Evolutionary conservation across 2,329 filamentous ascomycete genomes (phyloP).

Genomic region (Rhynchosporium secalis): DNA sequence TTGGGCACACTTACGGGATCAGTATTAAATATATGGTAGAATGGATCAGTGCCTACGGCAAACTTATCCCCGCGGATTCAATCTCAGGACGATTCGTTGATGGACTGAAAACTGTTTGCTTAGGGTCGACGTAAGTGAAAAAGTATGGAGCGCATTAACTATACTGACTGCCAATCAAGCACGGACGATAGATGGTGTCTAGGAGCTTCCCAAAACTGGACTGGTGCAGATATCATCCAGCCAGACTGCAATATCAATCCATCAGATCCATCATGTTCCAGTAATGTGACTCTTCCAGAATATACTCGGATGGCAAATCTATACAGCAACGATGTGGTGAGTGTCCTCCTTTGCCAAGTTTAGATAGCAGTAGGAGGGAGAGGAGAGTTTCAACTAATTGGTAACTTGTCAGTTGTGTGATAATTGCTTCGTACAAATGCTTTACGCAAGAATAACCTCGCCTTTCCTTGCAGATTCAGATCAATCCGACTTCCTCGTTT

Average conservation of each 20-base stretch:
- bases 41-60: slow-evolving; percentile 20
- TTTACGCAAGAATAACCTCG: slow-evolving; percentile 27
- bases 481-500: slow-evolving; percentile 32
- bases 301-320: slow-evolving; percentile 23
- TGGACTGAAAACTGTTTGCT: slow-evolving; percentile 14
- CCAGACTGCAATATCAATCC: not conserved
- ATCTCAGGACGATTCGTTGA: slow-evolving; percentile 13
- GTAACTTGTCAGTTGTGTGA: slow-evolving; percentile 25
- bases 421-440: slow-evolving; percentile 31
- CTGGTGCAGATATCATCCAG: slow-evolving; percentile 13
- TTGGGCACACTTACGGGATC: too few species aligned
- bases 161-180: not conserved
- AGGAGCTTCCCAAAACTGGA: slow-evolving; percentile 10
- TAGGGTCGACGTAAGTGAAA: slow-evolving; percentile 14
- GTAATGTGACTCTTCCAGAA: slow-evolving; percentile 1
- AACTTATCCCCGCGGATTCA: slow-evolving; percentile 19
- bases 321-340: slow-evolving; percentile 17
- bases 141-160: not conserved
- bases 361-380: not conserved
- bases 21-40: not conserved
- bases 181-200: slow-evolving; percentile 20
- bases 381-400: not conserved
- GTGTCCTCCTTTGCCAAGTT: not conserved
- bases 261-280: slow-evolving; percentile 12
- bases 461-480: slow-evolving; percentile 31